Conservation (phyloP, 768 basidiomycete genomes). For the Lactarius trivialis region DNA sequence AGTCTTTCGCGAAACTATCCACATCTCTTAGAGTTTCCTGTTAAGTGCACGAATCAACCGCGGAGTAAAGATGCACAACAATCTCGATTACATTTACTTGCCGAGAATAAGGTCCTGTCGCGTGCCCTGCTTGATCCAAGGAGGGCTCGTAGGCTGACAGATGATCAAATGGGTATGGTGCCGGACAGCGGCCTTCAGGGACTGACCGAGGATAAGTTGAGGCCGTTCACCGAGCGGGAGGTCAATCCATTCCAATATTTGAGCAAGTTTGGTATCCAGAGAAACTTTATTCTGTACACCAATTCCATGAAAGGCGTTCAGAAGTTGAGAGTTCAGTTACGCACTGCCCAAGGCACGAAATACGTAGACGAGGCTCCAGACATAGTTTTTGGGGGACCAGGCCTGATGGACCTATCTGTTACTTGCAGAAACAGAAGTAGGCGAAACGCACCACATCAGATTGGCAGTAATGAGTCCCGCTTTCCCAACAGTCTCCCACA, state of each 20-base stretch:
- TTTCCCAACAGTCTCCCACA: conserved; percentile 85
- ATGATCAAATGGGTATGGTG: not conserved
- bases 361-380: conserved; percentile 65
- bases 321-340: not conserved
- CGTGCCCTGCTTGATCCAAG: conserved; percentile 79
- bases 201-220: conserved; percentile 66
- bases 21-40: conserved; percentile 61
- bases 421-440: not conserved
- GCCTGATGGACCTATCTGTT: conserved; percentile 41
- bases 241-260: conserved; percentile 80
- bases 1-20: conserved; percentile 65
- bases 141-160: conserved; percentile 72
- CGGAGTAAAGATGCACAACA: not conserved
- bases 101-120: conserved; percentile 58
- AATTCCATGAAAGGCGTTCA: not conserved
- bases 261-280: conserved; percentile 62
- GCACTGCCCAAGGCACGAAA: conserved; percentile 71
- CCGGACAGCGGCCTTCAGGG: conserved; percentile 10
- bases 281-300: conserved; percentile 51
- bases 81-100: conserved; percentile 55
- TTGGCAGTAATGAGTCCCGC: conserved; percentile 74
- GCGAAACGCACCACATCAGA: conserved; percentile 73
- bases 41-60: conserved; percentile 1
- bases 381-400: conserved; percentile 68
- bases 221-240: conserved; percentile 65